A percentile compares a stretch with the other conserved stretches of the same genome.
Evolutionary conservation across 2,329 filamentous ascomycete genomes (phyloP).

Genomic region (Basipetospora chlamydospora): DNA sequence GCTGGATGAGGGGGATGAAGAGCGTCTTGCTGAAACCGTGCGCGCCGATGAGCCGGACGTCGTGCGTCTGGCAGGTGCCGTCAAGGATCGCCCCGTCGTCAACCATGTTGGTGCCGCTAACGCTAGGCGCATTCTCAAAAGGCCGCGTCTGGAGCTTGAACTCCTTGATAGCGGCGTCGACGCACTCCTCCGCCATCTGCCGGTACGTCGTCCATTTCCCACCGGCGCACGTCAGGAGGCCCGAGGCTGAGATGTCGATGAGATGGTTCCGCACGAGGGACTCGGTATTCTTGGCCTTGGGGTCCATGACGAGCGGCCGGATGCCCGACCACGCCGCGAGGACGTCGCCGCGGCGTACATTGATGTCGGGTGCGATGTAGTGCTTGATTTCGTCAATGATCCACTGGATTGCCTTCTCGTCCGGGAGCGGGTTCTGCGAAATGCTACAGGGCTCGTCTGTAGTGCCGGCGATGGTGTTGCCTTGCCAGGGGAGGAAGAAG

Average conservation of each 20-base stretch:
- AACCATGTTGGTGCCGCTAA: constrained; percentile 54
- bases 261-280: constrained; percentile 80
- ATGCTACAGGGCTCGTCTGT: constrained; percentile 68
- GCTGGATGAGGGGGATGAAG: constrained; percentile 90
- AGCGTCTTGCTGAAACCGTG: constrained; percentile 80
- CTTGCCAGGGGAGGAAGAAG: constrained; percentile 89
- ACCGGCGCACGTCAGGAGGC: constrained; percentile 71
- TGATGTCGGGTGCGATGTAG: constrained; percentile 73
- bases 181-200: constrained; percentile 83
- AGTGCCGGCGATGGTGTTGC: constrained; percentile 81
- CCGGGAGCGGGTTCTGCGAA: constrained; percentile 57
- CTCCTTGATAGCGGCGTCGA: constrained; percentile 61
- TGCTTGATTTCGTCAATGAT: constrained; percentile 71
- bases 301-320: constrained; percentile 71
- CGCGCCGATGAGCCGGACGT: constrained; percentile 66
- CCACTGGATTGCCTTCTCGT: constrained; percentile 77
- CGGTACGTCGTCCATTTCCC: constrained; percentile 92
- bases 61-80: constrained; percentile 70
- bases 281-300: constrained; percentile 72
- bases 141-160: constrained; percentile 48
- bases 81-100: constrained; percentile 51
- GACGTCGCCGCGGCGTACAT: constrained; percentile 73
- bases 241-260: constrained; percentile 63
- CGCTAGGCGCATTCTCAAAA: constrained; percentile 44
- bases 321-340: constrained; percentile 84